Evolutionary conservation across 768 basidiomycete genomes (phyloP).

Genomic region (Russula vinacea): DNA sequence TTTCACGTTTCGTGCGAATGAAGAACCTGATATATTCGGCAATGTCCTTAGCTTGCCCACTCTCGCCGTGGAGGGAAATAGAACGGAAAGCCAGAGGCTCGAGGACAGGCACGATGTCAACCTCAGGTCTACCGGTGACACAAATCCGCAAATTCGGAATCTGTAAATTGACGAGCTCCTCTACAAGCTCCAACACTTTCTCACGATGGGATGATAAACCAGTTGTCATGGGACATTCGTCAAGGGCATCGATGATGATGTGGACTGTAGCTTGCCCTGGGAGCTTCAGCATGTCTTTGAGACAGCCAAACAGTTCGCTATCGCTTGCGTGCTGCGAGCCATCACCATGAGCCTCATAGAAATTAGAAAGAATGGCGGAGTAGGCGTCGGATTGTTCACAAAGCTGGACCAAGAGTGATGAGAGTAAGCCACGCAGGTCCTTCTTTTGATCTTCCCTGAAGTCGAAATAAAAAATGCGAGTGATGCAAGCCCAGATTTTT

Average conservation of each 20-base stretch:
- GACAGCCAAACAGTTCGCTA: background rate
- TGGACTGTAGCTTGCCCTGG: background rate
- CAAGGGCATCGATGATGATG: constrained; percentile 8
- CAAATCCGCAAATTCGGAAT: constrained; percentile 6
- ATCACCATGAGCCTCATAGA: constrained; percentile 2
- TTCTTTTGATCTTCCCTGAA: constrained; percentile 11
- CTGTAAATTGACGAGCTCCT: background rate
- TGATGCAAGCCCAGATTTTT: background rate
- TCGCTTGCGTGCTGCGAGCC: constrained; percentile 5
- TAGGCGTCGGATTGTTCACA: background rate
- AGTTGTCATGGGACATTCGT: background rate
- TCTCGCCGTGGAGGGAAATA: background rate
- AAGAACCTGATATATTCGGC: background rate
- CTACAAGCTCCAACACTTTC: background rate
- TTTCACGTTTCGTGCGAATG: background rate
- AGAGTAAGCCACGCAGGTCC: background rate
- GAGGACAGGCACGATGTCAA: background rate
- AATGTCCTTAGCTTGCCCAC: background rate
- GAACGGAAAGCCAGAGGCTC: background rate
- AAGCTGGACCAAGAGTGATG: constrained; percentile 6
- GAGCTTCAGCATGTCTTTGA: background rate
- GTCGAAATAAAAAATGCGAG: constrained; percentile 15
- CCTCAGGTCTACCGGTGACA: constrained; percentile 6
- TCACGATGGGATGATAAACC: background rate
- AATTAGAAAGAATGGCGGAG: background rate